Base-by-base conservation (phyloP, 345 rosid species). In the Turnera subulata region DNA sequence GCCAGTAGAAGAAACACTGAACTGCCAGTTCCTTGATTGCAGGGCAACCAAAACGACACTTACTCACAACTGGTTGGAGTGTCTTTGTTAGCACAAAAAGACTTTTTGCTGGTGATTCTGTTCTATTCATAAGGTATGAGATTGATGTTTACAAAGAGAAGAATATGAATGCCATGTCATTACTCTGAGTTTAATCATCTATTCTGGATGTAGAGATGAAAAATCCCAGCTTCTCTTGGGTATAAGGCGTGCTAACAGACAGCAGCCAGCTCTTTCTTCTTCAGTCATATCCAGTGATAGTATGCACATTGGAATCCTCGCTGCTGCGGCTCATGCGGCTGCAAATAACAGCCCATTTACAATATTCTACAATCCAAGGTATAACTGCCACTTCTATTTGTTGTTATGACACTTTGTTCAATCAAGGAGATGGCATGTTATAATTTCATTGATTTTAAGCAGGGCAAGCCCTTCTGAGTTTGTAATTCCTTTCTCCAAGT, bases 271-370 rank as follows among this genome's bases (percentile, higher is more conserved):
- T 19, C 87, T 93, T 38, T 85, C 99, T 33, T 93, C 99, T 6
- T 93, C 97, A 33, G 94, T 93, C 56, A 81, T 93, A 74, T 87
- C 97, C 40, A 93, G 99, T 51, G 99, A 93, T 54, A 93, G 99
- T 74, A 93, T 93, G 99, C 99, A 93, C 58, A 93, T 93, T 12
- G 99, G 99, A 53, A 82, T 93, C 66, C 99, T 93, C 65, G 99
- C 97, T 53, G 99, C 97, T 54, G 99, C 97, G 25, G 97, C 99
- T 75, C 99, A 93, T 77, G 99, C 99, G 11, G 95, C 92, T 35
- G 90, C 96, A 24, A 93, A 93, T 58, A 81, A 76, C 66, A 93
- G 97, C 56, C 97, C 96, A 4, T 93, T 93, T 63, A 87, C 86
- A 46, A 76, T 93, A 58, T 93, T 93, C 61, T 93, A 82, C 71